Evolutionary conservation across 2,329 filamentous ascomycete genomes (phyloP).

Genomic region (Cercospora zeina): DNA sequence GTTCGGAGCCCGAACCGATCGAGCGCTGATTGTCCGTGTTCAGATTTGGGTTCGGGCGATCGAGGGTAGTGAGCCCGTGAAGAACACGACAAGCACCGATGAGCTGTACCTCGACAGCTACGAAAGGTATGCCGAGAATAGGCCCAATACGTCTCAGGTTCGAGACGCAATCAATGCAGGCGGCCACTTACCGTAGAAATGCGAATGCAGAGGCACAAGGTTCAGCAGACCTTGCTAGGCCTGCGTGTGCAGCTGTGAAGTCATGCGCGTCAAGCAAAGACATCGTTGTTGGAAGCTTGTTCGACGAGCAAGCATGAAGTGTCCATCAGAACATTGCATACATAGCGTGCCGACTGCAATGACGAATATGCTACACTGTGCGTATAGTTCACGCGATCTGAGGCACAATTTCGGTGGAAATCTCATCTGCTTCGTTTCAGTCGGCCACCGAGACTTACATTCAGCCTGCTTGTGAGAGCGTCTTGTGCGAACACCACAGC

Average conservation of each 20-base stretch:
- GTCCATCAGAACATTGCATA: background rate
- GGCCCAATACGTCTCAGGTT: constrained; percentile 59
- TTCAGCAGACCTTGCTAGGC: background rate
- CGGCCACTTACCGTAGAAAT: constrained; percentile 51
- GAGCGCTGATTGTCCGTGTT: background rate
- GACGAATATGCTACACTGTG: background rate
- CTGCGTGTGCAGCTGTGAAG: background rate
- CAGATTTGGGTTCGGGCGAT: constrained; percentile 67
- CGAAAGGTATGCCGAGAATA: constrained; percentile 63
- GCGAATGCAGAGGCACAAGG: background rate
- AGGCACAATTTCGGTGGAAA: background rate
- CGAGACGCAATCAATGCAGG: constrained; percentile 63
- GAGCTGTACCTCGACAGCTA: constrained; percentile 68
- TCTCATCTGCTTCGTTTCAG: background rate
- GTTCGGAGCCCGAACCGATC: background rate
- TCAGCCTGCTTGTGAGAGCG: no score
- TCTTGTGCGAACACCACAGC: background rate
- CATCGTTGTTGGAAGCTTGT: background rate
- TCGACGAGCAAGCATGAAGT: background rate
- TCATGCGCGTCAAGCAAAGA: background rate
- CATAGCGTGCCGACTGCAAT: background rate
- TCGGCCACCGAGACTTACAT: background rate
- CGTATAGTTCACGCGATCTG: background rate
- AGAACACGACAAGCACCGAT: constrained; percentile 66
- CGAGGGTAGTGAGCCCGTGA: constrained; percentile 62